These are phyloP conservation scores for Fomitopsis betulina DNA, from an alignment of 1,284 basidiomycete species.

Conservation along the genomic window DNA sequence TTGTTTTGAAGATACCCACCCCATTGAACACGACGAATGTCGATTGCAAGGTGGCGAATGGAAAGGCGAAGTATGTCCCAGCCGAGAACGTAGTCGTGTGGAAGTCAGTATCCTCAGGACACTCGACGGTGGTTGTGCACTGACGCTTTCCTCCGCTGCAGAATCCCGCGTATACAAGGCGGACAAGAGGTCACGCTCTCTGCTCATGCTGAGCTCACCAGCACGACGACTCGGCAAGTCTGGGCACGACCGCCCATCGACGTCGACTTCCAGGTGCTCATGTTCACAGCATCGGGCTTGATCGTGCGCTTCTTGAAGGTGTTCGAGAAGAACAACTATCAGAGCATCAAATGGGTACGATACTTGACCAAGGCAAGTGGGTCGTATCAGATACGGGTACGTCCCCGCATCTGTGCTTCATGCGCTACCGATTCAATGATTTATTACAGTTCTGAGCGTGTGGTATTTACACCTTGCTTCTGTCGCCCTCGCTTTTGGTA, in stretches of 20 bases:
- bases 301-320: slow-evolving; percentile 97
- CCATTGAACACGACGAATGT: slow-evolving; percentile 92
- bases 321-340: slow-evolving; percentile 97
- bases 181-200: slow-evolving; percentile 86
- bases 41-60: slow-evolving; percentile 85
- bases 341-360: slow-evolving; percentile 88
- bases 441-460: not conserved
- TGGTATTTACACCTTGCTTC: not conserved
- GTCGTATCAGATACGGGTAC: slow-evolving; percentile 79
- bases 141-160: slow-evolving; percentile 27
- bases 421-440: not conserved
- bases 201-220: slow-evolving; percentile 80
- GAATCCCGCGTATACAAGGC: slow-evolving; percentile 90
- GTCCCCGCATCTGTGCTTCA: not conserved
- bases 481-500: not conserved
- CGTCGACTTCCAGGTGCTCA: slow-evolving; percentile 97
- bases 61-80: slow-evolving; percentile 97
- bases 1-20: slow-evolving; percentile 92
- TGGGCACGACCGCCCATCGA: slow-evolving; percentile 97
- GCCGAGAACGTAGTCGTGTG: slow-evolving; percentile 94
- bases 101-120: slow-evolving; percentile 70
- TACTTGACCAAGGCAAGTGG: slow-evolving; percentile 89
- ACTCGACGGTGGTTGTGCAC: not conserved
- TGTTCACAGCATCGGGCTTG: slow-evolving; percentile 96
- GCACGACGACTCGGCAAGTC: slow-evolving; percentile 86